Percentiles rank a stretch among this genome's conserved stretches.
Evolutionary conservation across 2,329 filamentous ascomycete genomes (phyloP).

Genomic region (Lecanicillium sp.): DNA sequence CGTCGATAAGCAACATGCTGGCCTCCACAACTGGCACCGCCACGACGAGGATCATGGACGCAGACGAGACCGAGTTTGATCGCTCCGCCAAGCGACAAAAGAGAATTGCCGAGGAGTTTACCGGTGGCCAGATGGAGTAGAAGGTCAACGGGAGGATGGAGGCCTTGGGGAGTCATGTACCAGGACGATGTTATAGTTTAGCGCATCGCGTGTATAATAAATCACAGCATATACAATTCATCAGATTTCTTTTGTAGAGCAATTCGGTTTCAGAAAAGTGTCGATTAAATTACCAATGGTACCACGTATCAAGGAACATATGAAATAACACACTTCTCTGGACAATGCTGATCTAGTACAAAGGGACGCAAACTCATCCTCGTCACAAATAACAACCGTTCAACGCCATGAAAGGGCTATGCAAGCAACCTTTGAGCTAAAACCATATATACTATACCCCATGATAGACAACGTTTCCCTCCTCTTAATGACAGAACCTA

Average conservation of each 20-base stretch:
- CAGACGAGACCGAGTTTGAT: constrained; percentile 29
- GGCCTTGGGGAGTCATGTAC: constrained; percentile 1
- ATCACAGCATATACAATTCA: constrained; percentile 4
- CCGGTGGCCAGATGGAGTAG: constrained; percentile 48
- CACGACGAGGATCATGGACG: constrained; percentile 25
- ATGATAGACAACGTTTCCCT: too few species aligned
- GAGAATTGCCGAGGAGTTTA: constrained; percentile 50
- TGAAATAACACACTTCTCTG: too few species aligned
- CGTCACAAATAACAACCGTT: background rate
- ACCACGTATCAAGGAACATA: too few species aligned
- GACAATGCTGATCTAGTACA: constrained; percentile 5
- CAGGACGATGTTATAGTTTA: background rate
- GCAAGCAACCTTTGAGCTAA: background rate
- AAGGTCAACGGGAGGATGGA: background rate
- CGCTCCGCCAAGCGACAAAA: constrained; percentile 45
- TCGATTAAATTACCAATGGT: too few species aligned
- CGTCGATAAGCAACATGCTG: constrained; percentile 37
- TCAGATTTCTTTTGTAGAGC: background rate
- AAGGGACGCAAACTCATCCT: background rate
- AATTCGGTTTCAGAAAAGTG: background rate
- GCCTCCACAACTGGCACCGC: constrained; percentile 24
- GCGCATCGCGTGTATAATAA: constrained; percentile 7
- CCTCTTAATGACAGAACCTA: background rate
- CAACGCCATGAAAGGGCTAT: too few species aligned
- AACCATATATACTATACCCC: background rate